Conservation (phyloP, 805 yeast species). For the Pichia exigua region DNA sequence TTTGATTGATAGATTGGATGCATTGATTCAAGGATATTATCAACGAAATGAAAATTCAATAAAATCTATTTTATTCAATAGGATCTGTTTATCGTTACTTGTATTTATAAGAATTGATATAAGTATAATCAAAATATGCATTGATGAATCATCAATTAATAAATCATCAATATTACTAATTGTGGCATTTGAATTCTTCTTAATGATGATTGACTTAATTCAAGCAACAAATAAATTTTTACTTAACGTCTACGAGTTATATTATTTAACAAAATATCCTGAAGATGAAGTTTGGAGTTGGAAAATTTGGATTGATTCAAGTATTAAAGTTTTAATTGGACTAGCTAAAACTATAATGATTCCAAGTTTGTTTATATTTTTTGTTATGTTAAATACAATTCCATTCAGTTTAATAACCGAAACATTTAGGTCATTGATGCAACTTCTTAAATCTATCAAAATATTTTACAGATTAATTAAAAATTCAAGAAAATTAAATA, state of each 20-base stretch:
- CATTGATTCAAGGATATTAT: constrained; percentile 37
- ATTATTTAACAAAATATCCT: constrained; percentile 34
- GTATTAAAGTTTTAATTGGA: constrained; percentile 38
- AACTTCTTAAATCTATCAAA: constrained; percentile 26
- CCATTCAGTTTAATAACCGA: constrained; percentile 28
- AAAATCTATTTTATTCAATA: constrained; percentile 25
- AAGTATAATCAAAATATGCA: constrained; percentile 43
- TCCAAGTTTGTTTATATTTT: constrained; percentile 36
- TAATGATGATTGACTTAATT: constrained; percentile 48
- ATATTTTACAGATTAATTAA: constrained; percentile 34
- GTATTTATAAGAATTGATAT: constrained; percentile 44
- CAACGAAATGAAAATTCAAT: constrained; percentile 14
- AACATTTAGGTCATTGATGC: constrained; percentile 22
- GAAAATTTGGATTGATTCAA: constrained; percentile 51
- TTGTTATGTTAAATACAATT: constrained; percentile 33
- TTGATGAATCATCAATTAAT: constrained; percentile 46
- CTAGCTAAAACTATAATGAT: constrained; percentile 20
- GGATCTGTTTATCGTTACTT: constrained; percentile 38
- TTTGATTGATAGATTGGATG: constrained; percentile 41
- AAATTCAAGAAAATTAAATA: constrained; percentile 54
- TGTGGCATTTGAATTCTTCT: constrained; percentile 70
- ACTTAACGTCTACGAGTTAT: constrained; percentile 50
- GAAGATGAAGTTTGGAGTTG: constrained; percentile 70
- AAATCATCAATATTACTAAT: constrained; percentile 51
- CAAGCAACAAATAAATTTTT: constrained; percentile 38